Evolutionary conservation across 1,139 yeast genomes (phyloP).

Genomic region (Scheffersomyces titani): DNA sequence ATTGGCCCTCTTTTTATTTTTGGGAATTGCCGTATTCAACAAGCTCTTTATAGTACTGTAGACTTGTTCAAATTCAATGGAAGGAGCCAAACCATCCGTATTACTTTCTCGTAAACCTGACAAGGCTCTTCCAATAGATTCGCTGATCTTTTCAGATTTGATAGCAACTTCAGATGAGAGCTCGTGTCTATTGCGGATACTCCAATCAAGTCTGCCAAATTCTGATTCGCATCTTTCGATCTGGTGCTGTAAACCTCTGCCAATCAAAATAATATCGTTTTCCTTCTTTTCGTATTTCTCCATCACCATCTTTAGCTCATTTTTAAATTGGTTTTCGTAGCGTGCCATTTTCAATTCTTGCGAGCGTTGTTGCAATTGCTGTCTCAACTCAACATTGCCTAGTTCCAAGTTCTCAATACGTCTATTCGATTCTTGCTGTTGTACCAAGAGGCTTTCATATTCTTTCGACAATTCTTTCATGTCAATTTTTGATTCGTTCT

Average conservation of each 20-base stretch:
- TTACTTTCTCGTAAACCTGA: background rate
- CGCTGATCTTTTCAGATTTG: conserved; percentile 5
- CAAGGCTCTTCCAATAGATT: conserved; percentile 8
- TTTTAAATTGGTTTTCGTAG: conserved; percentile 2
- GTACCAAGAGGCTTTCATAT: background rate
- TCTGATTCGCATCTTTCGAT: background rate
- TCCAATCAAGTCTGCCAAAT: background rate
- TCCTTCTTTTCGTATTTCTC: conserved; percentile 9
- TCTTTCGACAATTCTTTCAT: background rate
- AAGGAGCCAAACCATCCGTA: background rate
- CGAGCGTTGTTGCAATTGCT: conserved; percentile 9
- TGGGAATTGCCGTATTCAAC: background rate
- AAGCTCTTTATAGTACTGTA: background rate
- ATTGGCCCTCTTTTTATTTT: background rate
- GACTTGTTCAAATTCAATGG: background rate
- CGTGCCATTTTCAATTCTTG: conserved; percentile 5
- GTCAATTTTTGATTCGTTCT: background rate
- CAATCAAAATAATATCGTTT: background rate
- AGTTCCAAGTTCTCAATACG: background rate
- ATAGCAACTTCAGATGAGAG: background rate
- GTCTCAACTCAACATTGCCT: background rate
- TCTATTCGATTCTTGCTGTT: background rate
- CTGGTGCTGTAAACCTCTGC: background rate
- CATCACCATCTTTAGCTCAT: conserved; percentile 9
- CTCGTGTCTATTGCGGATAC: background rate